Base-by-base conservation (phyloP, 2,329 filamentous ascomycete species). In the Xylaria sp. region DNA sequence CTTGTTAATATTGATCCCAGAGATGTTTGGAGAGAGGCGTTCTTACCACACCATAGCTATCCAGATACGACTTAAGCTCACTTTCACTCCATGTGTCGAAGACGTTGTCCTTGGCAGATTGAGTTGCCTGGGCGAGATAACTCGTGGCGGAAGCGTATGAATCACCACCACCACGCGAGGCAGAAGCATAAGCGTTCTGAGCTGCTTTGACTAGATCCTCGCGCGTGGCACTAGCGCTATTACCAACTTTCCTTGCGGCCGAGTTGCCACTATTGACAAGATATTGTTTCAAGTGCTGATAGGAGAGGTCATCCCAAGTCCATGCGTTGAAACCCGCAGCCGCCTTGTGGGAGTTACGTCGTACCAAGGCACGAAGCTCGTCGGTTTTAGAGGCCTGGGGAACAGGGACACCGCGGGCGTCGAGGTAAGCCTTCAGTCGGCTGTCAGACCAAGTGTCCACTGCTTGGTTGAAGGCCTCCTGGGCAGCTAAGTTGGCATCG, bases 231-330 rank as follows among this genome's bases (percentile, higher is more conserved):
- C 83, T 85, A 43, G 86, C 83, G 75, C 88, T 87, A 67, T 88
- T 81, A 17, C 85, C 83, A 13, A 81, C 81, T 74, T 89, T 80
- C 76, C 86, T 81, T 17, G 85, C 85, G 2, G 83, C 78, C 6
- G 78, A 78, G 64, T 87, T 78, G 25, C 85, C 85, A 41, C 81
- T 81, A 44, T 78, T 78, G 4, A 72, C 70, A 9, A 89, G 78
- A 62, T 87, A 87, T 1, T 78, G 73, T 80, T 87, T 88, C 47
- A 94, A 76, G 71, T 91, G 90, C 2, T 92, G 88, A 54, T 83
- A 81, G 38, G 86, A 90, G 76, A 90, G 87, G 64, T 92, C 91
- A 67, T 93, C 90, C 73, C 92, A 93, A 15, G 88, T 92, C 90
- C 91, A 93, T 3, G 88, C 85, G 61, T 80, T 89, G 80, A 85